Evolutionary conservation across 768 basidiomycete species (phyloP).

Genomic region (Ramaria sp.): DNA sequence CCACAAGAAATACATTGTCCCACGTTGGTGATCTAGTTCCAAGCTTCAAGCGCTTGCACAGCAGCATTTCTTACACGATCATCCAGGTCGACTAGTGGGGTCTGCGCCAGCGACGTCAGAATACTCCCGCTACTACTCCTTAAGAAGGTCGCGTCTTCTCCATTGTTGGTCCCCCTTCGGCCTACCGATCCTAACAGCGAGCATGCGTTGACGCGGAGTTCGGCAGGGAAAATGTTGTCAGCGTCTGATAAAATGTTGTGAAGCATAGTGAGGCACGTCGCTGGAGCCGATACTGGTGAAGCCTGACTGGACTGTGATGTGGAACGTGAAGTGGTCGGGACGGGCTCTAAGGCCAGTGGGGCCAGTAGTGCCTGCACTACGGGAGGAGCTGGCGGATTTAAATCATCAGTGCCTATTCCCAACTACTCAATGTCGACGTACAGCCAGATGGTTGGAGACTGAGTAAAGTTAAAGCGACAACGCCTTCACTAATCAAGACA

Average conservation of each 20-base stretch:
- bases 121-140: not conserved
- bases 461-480: conserved; percentile 73
- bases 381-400: conserved; percentile 37
- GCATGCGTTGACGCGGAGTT: conserved; percentile 70
- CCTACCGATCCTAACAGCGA: conserved; percentile 58
- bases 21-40: not conserved
- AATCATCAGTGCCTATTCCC: not conserved
- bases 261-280: conserved; percentile 57
- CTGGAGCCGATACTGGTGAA: conserved; percentile 38
- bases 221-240: conserved; percentile 45
- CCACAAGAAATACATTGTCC: not conserved
- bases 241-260: conserved; percentile 45
- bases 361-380: conserved; percentile 51
- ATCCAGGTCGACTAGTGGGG: not conserved
- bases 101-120: not conserved
- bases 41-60: not conserved
- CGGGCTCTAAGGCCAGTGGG: conserved; percentile 30
- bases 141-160: conserved; percentile 13
- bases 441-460: conserved; percentile 57
- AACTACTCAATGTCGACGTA: conserved; percentile 24
- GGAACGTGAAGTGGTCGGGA: conserved; percentile 20
- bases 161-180: conserved; percentile 38
- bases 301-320: conserved; percentile 21
- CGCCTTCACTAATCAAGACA: conserved; percentile 79
- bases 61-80: conserved; percentile 1